Evolutionary conservation across 2,329 filamentous ascomycete genomes (phyloP).

Genomic region (Ceratocystis albifundus): DNA sequence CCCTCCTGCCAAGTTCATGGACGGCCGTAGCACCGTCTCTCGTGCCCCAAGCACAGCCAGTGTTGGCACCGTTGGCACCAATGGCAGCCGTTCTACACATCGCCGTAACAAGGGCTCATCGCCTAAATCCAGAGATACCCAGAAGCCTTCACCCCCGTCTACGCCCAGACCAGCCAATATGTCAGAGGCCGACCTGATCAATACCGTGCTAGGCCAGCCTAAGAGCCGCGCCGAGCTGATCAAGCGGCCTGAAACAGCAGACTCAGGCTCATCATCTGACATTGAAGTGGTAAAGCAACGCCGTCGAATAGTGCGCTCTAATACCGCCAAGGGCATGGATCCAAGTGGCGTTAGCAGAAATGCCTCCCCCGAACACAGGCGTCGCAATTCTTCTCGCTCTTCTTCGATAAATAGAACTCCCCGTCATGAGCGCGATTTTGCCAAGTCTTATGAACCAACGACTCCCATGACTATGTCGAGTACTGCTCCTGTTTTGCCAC

Average conservation of each 20-base stretch:
- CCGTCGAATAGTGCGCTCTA: constrained; percentile 15
- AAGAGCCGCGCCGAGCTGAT: constrained; percentile 18
- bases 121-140: constrained; percentile 24
- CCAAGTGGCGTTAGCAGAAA: neutral
- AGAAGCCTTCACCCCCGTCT: constrained; percentile 20
- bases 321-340: constrained; percentile 19
- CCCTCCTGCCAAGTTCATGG: constrained; percentile 83
- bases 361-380: constrained; percentile 1
- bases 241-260: constrained; percentile 15
- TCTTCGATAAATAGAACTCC: neutral
- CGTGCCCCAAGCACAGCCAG: constrained; percentile 49
- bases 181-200: constrained; percentile 37
- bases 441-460: constrained; percentile 20
- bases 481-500: constrained; percentile 19
- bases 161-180: constrained; percentile 19
- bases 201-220: constrained; percentile 31
- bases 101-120: constrained; percentile 25
- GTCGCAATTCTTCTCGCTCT: neutral
- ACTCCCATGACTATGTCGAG: constrained; percentile 19
- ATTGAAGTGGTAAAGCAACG: constrained; percentile 20
- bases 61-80: constrained; percentile 19
- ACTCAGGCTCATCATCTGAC: constrained; percentile 21
- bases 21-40: constrained; percentile 63
- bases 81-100: constrained; percentile 20
- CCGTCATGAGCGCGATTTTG: neutral